Base-by-base conservation (phyloP, 345 rosid species). In the Citrus reticulata region DNA sequence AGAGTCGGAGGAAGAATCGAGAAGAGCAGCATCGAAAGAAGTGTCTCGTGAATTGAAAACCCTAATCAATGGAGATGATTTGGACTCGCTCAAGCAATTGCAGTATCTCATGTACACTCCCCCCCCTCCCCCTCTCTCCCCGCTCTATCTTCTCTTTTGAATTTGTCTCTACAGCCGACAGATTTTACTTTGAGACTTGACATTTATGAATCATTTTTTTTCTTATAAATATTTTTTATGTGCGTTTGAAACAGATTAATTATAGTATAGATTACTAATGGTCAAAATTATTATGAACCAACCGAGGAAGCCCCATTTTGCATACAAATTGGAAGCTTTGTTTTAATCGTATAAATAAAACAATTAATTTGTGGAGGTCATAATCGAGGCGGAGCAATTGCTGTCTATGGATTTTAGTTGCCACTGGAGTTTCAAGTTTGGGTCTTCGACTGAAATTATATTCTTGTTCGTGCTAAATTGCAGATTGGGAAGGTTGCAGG, bases 401-500 rank as follows among this genome's bases (percentile, higher is more conserved):
- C 3, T 57, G 11, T 57, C 75, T 7, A 42, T 57, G 30, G 49
- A 27, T n/a, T 72, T 32, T 7, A 19, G n/a, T 69, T 4, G 32
- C 54, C 32, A 13, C 59, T 68, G 55, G 74, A 20, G 54, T 27
- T 57, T 58, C 63, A n/a, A 9, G 35, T 16, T 2, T 46, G 40
- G 20, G 20, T 59, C 22, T 39, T 29, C 68, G 9, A 20, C 29
- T 30, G 13, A 19, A 14, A 66, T 39, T 58, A 24, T 66, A 0
- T 20, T 35, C n/a, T 55, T 72, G 1, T 1, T 24, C 3, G 49
- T 19, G 25, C 65, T 11, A 55, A 82, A 67, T 84, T 76, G 70
- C 87, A 96, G 99, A 84, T 81, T 94, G 83, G 99, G 99, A 77
- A 92, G 99, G 85, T 78, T 94, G 81, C 99, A 96, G 83, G 99